A percentile compares a stretch with the other conserved stretches of the same genome.
Evolutionary conservation across 257 asterid genomes (phyloP).

Genomic region (Solanum sitiens): DNA sequence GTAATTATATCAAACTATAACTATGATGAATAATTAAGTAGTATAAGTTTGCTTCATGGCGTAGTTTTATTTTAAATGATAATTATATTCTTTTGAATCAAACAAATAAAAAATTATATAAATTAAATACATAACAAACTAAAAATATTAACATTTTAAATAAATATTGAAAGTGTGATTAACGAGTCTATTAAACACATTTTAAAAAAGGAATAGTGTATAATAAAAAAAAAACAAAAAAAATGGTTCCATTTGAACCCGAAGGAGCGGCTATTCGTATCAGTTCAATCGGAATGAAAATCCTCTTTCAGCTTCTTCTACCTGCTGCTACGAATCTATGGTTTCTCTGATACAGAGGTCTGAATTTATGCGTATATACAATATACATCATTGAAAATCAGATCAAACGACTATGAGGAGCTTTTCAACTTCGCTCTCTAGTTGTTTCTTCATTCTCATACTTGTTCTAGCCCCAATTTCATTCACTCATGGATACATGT

Average conservation of each 20-base stretch:
- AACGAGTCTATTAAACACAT: no score
- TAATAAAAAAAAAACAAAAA: no score
- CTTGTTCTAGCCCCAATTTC: background rate
- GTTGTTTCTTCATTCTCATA: background rate
- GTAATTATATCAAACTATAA: no score
- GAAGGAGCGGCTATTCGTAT: background rate
- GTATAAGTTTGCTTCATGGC: no score
- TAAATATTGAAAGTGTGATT: no score
- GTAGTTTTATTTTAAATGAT: no score
- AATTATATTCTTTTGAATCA: no score
- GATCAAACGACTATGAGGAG: background rate
- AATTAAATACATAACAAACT: no score
- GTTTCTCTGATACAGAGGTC: background rate
- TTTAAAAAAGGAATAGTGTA: background rate
- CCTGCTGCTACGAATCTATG: background rate
- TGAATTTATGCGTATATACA: background rate
- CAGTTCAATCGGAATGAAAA: background rate
- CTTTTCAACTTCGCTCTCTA: background rate
- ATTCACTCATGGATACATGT: conserved; percentile 6
- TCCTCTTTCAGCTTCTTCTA: background rate
- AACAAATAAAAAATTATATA: no score
- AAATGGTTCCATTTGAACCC: background rate
- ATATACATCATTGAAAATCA: background rate
- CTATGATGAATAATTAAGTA: no score
- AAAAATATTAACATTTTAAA: no score